Evolutionary conservation across 225 moss, liverwort and hornwort genomes (phyloP).

Genomic region (Bryum argenteum): DNA sequence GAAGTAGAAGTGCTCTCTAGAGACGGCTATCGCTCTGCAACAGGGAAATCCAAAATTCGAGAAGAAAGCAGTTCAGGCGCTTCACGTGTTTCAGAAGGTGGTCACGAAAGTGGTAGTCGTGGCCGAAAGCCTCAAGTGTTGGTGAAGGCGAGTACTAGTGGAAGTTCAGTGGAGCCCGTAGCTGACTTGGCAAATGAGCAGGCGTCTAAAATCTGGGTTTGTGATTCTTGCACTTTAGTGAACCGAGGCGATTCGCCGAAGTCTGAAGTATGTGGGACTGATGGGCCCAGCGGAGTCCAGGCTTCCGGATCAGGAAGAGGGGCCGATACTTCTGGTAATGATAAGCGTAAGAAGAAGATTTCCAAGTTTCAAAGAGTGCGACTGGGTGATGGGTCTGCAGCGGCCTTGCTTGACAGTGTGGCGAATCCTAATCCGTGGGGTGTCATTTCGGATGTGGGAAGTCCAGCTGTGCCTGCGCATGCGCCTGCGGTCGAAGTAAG

Average conservation of each 20-base stretch:
- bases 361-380: slow-evolving; percentile 92
- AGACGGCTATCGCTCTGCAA: slow-evolving; percentile 82
- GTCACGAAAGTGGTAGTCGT: slow-evolving; percentile 28
- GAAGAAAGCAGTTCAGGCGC: slow-evolving; percentile 32
- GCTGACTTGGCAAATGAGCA: slow-evolving; percentile 26
- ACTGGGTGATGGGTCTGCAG: slow-evolving; percentile 85
- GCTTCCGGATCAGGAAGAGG: slow-evolving; percentile 47
- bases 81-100: slow-evolving; percentile 43
- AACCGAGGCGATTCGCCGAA: slow-evolving; percentile 44
- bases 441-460: slow-evolving; percentile 48
- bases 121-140: slow-evolving; percentile 74
- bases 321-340: slow-evolving; percentile 43
- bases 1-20: slow-evolving; percentile 74
- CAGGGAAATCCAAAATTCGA: slow-evolving; percentile 58
- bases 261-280: slow-evolving; percentile 58
- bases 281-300: slow-evolving; percentile 43
- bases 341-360: slow-evolving; percentile 83
- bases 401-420: slow-evolving; percentile 60
- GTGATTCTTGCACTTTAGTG: slow-evolving; percentile 61
- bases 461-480: slow-evolving; percentile 35
- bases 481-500: slow-evolving; percentile 45
- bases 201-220: slow-evolving; percentile 52
- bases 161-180: slow-evolving; percentile 33
- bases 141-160: slow-evolving; percentile 55
- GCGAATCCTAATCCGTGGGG: slow-evolving; percentile 72